Percentiles rank a stretch among this genome's conserved stretches.
Evolutionary conservation across 2,329 filamentous ascomycete species (phyloP).

Genomic region (Monosporascus sp.): DNA sequence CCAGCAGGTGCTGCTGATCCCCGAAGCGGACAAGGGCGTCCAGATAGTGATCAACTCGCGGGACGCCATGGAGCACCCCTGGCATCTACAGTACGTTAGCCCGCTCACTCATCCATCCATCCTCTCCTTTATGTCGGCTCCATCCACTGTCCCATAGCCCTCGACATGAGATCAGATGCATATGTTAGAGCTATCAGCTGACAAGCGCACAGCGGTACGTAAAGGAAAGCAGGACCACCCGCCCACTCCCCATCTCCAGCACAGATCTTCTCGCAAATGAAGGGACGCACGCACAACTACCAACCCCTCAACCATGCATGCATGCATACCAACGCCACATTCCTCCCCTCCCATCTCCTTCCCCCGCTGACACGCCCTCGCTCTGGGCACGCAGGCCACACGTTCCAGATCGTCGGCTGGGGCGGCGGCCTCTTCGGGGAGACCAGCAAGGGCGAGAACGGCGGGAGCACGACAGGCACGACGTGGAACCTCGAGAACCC

Average conservation of each 20-base stretch:
- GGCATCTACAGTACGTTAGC: conserved; percentile 30
- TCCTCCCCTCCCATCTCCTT: not conserved
- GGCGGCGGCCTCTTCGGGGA: conserved; percentile 26
- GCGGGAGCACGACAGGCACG: conserved; percentile 5
- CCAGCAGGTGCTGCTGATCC: conserved; percentile 32
- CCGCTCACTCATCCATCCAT: not conserved
- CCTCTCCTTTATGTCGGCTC: not conserved
- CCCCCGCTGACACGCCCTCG: not conserved
- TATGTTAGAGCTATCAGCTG: no score
- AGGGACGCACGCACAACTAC: no score
- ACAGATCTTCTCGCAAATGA: no score
- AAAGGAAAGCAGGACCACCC: no score
- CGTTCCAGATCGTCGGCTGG: conserved; percentile 36
- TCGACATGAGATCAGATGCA: no score
- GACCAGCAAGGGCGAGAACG: no score
- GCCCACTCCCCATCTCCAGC: no score
- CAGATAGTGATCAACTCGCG: conserved; percentile 33
- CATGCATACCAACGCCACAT: not conserved
- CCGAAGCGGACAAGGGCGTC: conserved; percentile 24
- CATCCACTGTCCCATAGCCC: not conserved
- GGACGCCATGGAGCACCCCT: conserved; percentile 35
- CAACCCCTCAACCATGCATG: no score
- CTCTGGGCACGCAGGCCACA: conserved; percentile 23
- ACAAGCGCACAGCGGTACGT: no score
- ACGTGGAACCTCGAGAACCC: conserved; percentile 42